A percentile compares a stretch with the other conserved stretches of the same genome.
These are phyloP conservation scores for Aspergillus fischeri DNA, from an alignment of 2,329 filamentous ascomycete genomes.

Conservation along the genomic window DNA sequence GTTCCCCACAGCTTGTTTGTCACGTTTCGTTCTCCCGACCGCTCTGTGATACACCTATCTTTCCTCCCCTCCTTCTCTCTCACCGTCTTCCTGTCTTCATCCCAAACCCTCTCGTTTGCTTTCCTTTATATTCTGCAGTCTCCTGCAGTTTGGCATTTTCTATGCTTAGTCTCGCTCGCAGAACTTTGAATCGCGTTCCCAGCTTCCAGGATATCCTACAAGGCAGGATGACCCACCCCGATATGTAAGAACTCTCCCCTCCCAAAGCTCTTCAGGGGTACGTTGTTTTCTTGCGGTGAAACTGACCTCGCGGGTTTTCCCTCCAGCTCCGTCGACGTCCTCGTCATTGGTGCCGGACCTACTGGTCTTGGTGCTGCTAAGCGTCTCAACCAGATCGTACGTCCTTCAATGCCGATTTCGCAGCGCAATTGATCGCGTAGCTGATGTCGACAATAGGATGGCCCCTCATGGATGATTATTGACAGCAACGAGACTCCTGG, in stretches of 20 bases:
- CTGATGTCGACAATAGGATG: slow-evolving; percentile 57
- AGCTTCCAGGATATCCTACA: slow-evolving; percentile 45
- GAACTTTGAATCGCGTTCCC: slow-evolving; percentile 41
- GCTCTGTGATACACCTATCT: slow-evolving; percentile 20
- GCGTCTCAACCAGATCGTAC: slow-evolving; percentile 91
- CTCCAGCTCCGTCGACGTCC: slow-evolving; percentile 83
- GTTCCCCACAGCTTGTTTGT: slow-evolving; percentile 23
- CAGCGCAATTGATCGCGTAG: slow-evolving; percentile 1
- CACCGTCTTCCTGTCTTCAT: slow-evolving; percentile 20
- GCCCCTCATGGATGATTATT: slow-evolving; percentile 92
- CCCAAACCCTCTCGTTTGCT: slow-evolving; percentile 11
- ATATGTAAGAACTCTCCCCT: slow-evolving; percentile 33
- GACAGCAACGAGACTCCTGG: slow-evolving; percentile 89
- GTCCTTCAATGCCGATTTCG: slow-evolving; percentile 28
- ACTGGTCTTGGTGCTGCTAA: slow-evolving; percentile 97
- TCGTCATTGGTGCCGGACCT: slow-evolving; percentile 95
- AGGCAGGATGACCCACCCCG: slow-evolving; percentile 45
- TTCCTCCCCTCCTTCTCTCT: slow-evolving; percentile 15
- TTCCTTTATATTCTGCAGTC: slow-evolving; percentile 25
- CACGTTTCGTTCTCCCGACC: slow-evolving; percentile 21
- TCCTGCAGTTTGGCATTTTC: slow-evolving; percentile 31
- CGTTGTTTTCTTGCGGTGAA: slow-evolving; percentile 1
- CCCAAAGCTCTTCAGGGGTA: slow-evolving; percentile 2
- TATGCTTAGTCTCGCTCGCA: slow-evolving; percentile 43
- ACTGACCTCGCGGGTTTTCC: slow-evolving; percentile 13